Evolutionary conservation across 2,329 filamentous ascomycete species (phyloP).

Genomic region (Calonectria multiphialidica): DNA sequence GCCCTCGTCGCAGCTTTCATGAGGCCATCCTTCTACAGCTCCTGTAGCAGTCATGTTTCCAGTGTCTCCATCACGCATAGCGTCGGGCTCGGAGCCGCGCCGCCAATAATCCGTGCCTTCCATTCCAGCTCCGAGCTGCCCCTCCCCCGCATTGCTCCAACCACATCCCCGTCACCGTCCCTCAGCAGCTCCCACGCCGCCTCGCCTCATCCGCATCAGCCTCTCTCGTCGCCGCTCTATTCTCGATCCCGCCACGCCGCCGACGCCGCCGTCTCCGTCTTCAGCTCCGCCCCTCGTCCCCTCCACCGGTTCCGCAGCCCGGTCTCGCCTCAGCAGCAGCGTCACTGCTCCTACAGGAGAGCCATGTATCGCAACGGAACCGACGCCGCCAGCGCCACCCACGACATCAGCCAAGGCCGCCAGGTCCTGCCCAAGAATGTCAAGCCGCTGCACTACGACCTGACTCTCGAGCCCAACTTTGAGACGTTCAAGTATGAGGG

Average conservation of each 20-base stretch:
- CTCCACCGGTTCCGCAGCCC: slow-evolving; percentile 13
- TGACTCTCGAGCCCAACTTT: slow-evolving; percentile 93
- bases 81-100: slow-evolving; percentile 2
- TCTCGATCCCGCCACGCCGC: background rate
- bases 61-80: background rate
- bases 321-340: slow-evolving; percentile 33
- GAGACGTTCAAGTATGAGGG: slow-evolving; percentile 89
- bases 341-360: slow-evolving; percentile 45
- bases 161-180: slow-evolving; percentile 17
- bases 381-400: slow-evolving; percentile 39
- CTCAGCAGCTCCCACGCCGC: slow-evolving; percentile 1
- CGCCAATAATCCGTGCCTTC: slow-evolving; percentile 39
- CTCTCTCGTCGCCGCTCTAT: background rate
- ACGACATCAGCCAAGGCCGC: slow-evolving; percentile 57
- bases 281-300: slow-evolving; percentile 3
- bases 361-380: slow-evolving; percentile 45
- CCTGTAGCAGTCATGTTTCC: background rate
- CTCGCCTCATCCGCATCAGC: background rate
- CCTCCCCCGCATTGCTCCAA: slow-evolving; percentile 40
- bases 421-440: slow-evolving; percentile 94
- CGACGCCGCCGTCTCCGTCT: background rate
- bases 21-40: background rate
- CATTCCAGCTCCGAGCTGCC: slow-evolving; percentile 32
- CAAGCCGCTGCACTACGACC: slow-evolving; percentile 90
- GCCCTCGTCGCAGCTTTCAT: background rate